A percentile compares a stretch with the other conserved stretches of the same genome.
phyloP scores from a whole-genome alignment of 2,329 filamentous ascomycete genomes.

The Colletotrichum paranaense region DNA sequence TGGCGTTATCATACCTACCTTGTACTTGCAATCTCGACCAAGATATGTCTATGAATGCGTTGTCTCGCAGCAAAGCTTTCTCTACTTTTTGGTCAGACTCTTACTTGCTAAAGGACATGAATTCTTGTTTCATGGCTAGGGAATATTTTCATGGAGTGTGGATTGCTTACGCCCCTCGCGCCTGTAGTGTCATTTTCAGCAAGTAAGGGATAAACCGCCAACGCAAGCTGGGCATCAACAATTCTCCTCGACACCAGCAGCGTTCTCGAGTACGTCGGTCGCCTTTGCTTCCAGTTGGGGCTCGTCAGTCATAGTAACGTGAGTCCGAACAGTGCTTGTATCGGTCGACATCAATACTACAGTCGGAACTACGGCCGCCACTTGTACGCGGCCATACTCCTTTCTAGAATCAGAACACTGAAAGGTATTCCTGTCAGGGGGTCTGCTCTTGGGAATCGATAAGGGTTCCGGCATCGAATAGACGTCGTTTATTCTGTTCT shows the following conservation, averaged over 20 bases:
- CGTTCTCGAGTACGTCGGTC: slow-evolving; percentile 74
- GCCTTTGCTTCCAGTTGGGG: slow-evolving; percentile 66
- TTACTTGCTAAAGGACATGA: background rate
- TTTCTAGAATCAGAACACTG: slow-evolving; percentile 62
- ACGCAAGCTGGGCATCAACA: slow-evolving; percentile 66
- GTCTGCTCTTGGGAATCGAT: background rate
- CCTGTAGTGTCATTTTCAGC: background rate
- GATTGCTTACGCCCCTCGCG: background rate
- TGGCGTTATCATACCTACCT: background rate
- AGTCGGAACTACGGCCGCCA: slow-evolving; percentile 60
- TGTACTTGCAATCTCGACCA: background rate
- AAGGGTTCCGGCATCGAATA: background rate
- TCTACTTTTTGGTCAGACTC: background rate
- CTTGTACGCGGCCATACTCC: slow-evolving; percentile 71
- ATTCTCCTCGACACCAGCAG: slow-evolving; percentile 78
- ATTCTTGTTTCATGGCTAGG: background rate
- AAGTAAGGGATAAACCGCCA: background rate
- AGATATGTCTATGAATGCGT: background rate
- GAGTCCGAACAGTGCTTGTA: slow-evolving; percentile 76
- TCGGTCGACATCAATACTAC: slow-evolving; percentile 75
- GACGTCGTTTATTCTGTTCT: background rate
- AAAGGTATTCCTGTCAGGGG: slow-evolving; percentile 59
- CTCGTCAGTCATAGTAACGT: slow-evolving; percentile 78
- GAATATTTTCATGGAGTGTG: background rate
- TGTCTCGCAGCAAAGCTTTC: background rate